Percentiles rank a stretch among this genome's conserved stretches.
These are phyloP conservation scores for Cyberlindnera bimundalis DNA, from an alignment of 805 yeast species.

Conservation along the genomic window DNA sequence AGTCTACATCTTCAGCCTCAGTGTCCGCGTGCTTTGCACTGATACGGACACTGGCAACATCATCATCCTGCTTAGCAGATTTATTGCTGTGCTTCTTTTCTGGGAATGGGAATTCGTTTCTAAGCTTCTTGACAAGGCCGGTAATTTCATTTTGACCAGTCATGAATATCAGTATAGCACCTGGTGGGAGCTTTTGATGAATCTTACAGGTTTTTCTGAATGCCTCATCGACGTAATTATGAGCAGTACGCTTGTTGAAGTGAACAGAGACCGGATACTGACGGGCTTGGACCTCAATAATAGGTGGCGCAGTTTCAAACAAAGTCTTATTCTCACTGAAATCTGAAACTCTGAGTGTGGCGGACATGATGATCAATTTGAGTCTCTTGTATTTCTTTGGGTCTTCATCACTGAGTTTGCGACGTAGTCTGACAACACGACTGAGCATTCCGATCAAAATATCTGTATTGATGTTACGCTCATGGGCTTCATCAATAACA, in stretches of 20 bases:
- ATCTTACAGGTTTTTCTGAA: slow-evolving; percentile 82
- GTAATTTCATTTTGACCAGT: slow-evolving; percentile 95
- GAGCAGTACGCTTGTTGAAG: slow-evolving; percentile 76
- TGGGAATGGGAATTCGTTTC: slow-evolving; percentile 62
- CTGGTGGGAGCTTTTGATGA: slow-evolving; percentile 83
- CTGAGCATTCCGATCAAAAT: slow-evolving; percentile 93
- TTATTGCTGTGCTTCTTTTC: slow-evolving; percentile 24
- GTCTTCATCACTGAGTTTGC: slow-evolving; percentile 45
- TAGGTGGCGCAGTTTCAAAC: slow-evolving; percentile 77
- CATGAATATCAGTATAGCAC: slow-evolving; percentile 86
- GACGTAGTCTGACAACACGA: slow-evolving; percentile 74
- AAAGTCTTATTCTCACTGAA: slow-evolving; percentile 77
- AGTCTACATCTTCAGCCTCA: slow-evolving; percentile 88
- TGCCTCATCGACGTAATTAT: slow-evolving; percentile 82
- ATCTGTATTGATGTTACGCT: slow-evolving; percentile 93
- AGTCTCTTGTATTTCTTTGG: slow-evolving; percentile 54
- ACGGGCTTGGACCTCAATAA: slow-evolving; percentile 85
- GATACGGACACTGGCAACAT: slow-evolving; percentile 43
- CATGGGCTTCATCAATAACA: slow-evolving; percentile 97
- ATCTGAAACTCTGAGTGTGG: slow-evolving; percentile 90
- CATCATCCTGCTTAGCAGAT: slow-evolving; percentile 29
- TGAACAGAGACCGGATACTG: slow-evolving; percentile 93
- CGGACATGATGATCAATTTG: slow-evolving; percentile 92
- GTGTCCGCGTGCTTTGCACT: slow-evolving; percentile 58
- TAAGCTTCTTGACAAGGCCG: slow-evolving; percentile 64